phyloP scores from a whole-genome alignment of 495 filamentous ascomycete genomes.

The Penicillium bialowiezense region DNA sequence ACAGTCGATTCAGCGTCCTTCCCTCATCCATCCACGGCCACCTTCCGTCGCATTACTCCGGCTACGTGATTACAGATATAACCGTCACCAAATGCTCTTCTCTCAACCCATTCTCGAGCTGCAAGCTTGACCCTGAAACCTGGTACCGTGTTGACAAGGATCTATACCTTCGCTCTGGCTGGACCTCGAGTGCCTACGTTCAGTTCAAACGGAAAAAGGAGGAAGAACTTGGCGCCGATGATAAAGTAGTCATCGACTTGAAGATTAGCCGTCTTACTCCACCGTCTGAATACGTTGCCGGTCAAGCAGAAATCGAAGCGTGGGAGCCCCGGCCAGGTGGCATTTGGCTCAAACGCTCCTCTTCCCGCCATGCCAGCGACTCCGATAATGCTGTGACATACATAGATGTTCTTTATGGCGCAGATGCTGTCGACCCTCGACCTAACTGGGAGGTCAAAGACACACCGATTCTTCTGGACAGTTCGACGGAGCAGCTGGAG shows the following conservation, averaged over 20 bases:
- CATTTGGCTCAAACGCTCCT: slow-evolving; percentile 82
- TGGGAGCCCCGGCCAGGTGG: slow-evolving; percentile 84
- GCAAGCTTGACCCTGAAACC: slow-evolving; percentile 67
- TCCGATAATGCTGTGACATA: slow-evolving; percentile 74
- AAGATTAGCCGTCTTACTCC: slow-evolving; percentile 77
- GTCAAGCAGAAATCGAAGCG: slow-evolving; percentile 52
- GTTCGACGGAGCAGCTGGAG: slow-evolving; percentile 56
- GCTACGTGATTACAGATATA: slow-evolving; percentile 84
- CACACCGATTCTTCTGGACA: slow-evolving; percentile 65
- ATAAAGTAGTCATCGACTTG: slow-evolving; percentile 82
- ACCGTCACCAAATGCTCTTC: slow-evolving; percentile 74
- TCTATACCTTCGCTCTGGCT: slow-evolving; percentile 71
- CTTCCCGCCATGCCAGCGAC: slow-evolving; percentile 74
- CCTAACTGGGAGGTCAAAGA: slow-evolving; percentile 75
- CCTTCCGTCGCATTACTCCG: slow-evolving; percentile 77
- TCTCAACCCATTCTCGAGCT: slow-evolving; percentile 72
- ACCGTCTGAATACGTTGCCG: slow-evolving; percentile 48
- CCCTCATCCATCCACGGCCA: slow-evolving; percentile 78
- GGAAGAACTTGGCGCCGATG: slow-evolving; percentile 70
- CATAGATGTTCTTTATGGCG: slow-evolving; percentile 88
- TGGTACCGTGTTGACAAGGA: slow-evolving; percentile 94
- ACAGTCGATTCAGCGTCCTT: slow-evolving; percentile 76
- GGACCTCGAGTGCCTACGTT: slow-evolving; percentile 76
- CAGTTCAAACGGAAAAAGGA: slow-evolving; percentile 85
- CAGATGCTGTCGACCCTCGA: slow-evolving; percentile 88